Conservation (phyloP, 148 eudicot species). For the Rhododendron ovatum region DNA sequence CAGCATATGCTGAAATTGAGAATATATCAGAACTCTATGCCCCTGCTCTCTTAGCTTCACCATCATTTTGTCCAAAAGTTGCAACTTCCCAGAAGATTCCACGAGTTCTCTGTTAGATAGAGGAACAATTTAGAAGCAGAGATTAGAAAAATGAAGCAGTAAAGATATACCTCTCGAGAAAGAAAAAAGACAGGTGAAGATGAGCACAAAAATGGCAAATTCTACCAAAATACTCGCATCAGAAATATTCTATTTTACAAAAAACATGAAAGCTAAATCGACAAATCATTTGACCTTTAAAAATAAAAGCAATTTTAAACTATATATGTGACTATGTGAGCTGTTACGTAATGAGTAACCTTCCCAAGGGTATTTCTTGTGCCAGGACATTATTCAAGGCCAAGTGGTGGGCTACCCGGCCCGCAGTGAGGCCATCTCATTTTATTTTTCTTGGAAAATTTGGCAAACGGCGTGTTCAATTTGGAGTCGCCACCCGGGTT, state of each 20-base stretch:
- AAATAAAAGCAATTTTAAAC: background rate
- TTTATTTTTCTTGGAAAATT: too few species aligned
- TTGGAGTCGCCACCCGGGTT: too few species aligned
- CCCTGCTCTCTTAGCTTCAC: constrained; percentile 94
- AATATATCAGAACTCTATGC: constrained; percentile 89
- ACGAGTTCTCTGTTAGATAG: constrained; percentile 61
- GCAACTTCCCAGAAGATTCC: constrained; percentile 88
- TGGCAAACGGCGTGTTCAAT: too few species aligned
- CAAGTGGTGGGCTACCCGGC: too few species aligned
- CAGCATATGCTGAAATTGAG: constrained; percentile 95
- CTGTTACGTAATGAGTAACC: background rate
- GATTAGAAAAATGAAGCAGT: background rate
- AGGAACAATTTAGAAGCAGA: constrained; percentile 6
- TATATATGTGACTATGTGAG: background rate
- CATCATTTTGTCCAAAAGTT: constrained; percentile 93
- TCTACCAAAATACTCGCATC: background rate
- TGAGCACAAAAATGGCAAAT: background rate
- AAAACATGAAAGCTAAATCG: background rate
- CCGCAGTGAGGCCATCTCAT: too few species aligned
- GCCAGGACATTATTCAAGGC: background rate
- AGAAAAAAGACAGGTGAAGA: background rate
- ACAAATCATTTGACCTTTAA: background rate
- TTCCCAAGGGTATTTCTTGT: background rate
- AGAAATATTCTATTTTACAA: background rate
- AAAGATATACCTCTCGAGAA: background rate